Evolutionary conservation across 768 basidiomycete species (phyloP), one percentile per base, ranked within the genome.

Genomic region (Mrakia gelida): DNA sequence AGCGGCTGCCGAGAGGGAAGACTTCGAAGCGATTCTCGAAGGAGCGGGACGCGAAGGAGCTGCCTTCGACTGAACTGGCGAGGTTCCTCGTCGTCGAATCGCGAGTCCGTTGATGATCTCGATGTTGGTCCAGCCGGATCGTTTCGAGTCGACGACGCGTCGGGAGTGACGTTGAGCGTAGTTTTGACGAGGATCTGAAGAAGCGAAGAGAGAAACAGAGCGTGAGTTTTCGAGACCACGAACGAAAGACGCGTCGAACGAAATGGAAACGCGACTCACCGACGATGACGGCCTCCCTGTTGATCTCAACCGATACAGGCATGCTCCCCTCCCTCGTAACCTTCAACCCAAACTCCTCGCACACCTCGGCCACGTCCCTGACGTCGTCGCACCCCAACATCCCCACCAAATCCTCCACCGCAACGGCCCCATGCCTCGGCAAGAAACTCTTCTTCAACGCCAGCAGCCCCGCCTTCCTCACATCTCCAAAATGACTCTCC

Each of bases 401-500:
- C 71, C 81, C 82, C 21, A 81, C 81, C 63, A 86, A 80, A 23
- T 82, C 83, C 34, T 79, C 75, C 30, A 84, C 65, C 62, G 84
- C 80, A 45, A 85, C 80, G 70, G 82, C 80, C 63, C 80, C 72
- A 79, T 84, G 80, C 59, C 83, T 82, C 21, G 81, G 77, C 16
- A 84, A 71, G 62, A 82, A 82, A 7, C 91, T 89, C 7, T 92
- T 90, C 79, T 92, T 89, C 6, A 92, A 89, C 63, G 91, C 92
- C 81, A 89, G 88, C 30, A 86, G 52, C 0, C 83, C 85, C 43
- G 83, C 83, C 59, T 80, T 81, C 30, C 87, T 78, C 4, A 88
- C 81, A 34, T 86, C 86, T 75, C 92, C 91, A 82, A 98, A 95
- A 68, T 93, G 87, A n/a, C 91, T 86, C 83, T 96, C 93, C 63